A percentile compares a stretch with the other conserved stretches of the same genome.
These are phyloP conservation scores for Penicillium mononematosum DNA, from an alignment of 495 filamentous ascomycete species.

Conservation along the genomic window DNA sequence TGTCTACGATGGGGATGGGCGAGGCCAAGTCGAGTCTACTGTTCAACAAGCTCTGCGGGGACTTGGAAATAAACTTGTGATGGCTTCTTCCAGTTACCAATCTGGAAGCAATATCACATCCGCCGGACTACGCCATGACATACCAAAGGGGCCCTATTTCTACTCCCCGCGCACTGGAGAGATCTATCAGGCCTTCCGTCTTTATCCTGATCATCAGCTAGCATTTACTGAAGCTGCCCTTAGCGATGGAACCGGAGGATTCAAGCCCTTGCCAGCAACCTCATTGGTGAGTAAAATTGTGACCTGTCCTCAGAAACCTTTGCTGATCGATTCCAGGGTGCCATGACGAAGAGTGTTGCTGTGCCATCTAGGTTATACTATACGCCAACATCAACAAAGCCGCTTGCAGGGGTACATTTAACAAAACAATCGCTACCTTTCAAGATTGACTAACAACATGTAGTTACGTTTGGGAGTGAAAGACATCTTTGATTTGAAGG, in stretches of 20 bases:
- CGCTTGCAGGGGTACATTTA: slow-evolving; percentile 32
- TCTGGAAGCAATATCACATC: slow-evolving; percentile 3
- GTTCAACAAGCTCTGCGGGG: slow-evolving; percentile 1
- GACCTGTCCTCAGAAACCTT: background rate
- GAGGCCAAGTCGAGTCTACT: slow-evolving; percentile 6
- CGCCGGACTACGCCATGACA: slow-evolving; percentile 7
- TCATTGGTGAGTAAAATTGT: slow-evolving; percentile 23
- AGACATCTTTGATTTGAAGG: slow-evolving; percentile 46
- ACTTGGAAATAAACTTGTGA: slow-evolving; percentile 5
- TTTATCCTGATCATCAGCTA: slow-evolving; percentile 43
- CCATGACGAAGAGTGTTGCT: slow-evolving; percentile 28
- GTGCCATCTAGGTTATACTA: slow-evolving; percentile 49
- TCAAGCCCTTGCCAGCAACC: slow-evolving; percentile 37
- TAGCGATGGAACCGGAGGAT: slow-evolving; percentile 37
- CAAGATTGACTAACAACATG: background rate
- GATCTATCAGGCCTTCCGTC: slow-evolving; percentile 39
- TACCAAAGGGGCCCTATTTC: slow-evolving; percentile 52
- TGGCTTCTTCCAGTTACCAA: slow-evolving; percentile 12
- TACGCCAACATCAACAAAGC: slow-evolving; percentile 25
- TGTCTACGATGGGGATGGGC: slow-evolving; percentile 11
- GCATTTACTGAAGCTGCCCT: slow-evolving; percentile 39
- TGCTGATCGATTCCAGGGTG: slow-evolving; percentile 13
- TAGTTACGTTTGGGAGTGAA: slow-evolving; percentile 42
- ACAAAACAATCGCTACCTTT: background rate
- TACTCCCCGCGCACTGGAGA: slow-evolving; percentile 36